Percentiles rank a stretch among this genome's conserved stretches.
phyloP scores from a whole-genome alignment of 2,329 filamentous ascomycete genomes.

The Knufia petricola region DNA sequence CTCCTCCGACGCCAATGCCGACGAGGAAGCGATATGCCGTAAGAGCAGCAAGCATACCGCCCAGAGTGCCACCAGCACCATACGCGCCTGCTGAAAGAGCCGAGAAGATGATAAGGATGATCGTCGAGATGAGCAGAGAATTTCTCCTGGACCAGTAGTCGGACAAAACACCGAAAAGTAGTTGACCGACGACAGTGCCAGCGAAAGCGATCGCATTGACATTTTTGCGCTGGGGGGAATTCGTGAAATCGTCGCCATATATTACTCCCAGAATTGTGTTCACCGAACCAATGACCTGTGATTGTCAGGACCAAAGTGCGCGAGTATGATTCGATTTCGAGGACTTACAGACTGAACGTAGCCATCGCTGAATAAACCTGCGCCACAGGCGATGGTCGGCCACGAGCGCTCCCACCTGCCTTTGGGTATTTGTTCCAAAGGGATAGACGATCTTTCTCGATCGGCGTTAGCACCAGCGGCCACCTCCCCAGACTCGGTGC shows the following conservation, averaged over 20 bases:
- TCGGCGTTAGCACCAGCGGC: background rate
- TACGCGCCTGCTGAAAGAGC: slow-evolving; percentile 70
- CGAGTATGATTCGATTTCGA: background rate
- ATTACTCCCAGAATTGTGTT: slow-evolving; percentile 62
- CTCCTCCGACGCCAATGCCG: slow-evolving; percentile 65
- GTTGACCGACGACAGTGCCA: slow-evolving; percentile 72
- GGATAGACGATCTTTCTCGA: background rate
- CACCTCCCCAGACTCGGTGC: background rate
- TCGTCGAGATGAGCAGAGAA: slow-evolving; percentile 68
- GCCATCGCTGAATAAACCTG: slow-evolving; percentile 41
- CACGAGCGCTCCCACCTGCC: slow-evolving; percentile 46
- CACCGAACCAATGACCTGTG: slow-evolving; percentile 72
- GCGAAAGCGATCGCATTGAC: slow-evolving; percentile 77
- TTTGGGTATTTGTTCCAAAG: background rate
- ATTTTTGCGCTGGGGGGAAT: slow-evolving; percentile 60
- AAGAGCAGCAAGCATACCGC: slow-evolving; percentile 67
- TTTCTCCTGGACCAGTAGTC: slow-evolving; percentile 80
- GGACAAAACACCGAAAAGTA: slow-evolving; percentile 69
- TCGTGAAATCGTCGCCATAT: slow-evolving; percentile 61
- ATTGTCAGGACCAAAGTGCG: slow-evolving; percentile 1
- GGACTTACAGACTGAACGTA: slow-evolving; percentile 36
- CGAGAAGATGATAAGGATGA: slow-evolving; percentile 78
- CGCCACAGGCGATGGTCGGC: slow-evolving; percentile 79
- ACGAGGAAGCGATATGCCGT: slow-evolving; percentile 79
- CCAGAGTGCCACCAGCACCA: slow-evolving; percentile 55